phyloP scores from a whole-genome alignment of 345 rosid species.

The Lepidium aucheri region DNA sequence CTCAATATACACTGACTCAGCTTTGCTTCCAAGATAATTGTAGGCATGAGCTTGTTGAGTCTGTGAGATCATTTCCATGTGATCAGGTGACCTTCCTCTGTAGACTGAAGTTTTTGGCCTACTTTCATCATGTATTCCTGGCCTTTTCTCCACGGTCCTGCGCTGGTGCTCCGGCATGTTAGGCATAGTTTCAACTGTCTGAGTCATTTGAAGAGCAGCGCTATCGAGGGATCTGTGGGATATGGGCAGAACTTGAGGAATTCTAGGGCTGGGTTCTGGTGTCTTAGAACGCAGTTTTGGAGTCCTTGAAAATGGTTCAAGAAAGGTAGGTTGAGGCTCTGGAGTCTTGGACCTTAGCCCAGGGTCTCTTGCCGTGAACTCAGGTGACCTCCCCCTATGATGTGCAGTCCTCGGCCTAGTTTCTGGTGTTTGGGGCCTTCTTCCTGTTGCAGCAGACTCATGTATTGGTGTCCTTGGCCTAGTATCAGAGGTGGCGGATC shows the following conservation, averaged over 20 bases:
- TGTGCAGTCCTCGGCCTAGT: conserved; percentile 7
- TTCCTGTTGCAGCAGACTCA: conserved; percentile 10
- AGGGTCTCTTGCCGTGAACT: conserved; percentile 10
- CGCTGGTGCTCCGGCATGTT: conserved; percentile 2
- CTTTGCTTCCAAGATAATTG: conserved; percentile 11
- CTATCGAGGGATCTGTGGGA: conserved; percentile 19
- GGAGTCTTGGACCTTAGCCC: conserved; percentile 26
- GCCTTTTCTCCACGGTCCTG: neutral
- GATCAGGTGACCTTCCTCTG: conserved; percentile 10
- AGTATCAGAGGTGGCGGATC: neutral
- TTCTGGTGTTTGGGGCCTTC: conserved; percentile 26
- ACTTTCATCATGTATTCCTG: conserved; percentile 9
- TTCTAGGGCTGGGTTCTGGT: conserved; percentile 22
- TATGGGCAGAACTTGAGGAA: conserved; percentile 13
- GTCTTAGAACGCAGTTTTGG: conserved; percentile 18
- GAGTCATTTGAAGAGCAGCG: neutral
- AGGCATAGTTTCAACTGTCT: conserved; percentile 8
- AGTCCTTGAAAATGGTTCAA: conserved; percentile 1
- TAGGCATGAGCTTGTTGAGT: conserved; percentile 7
- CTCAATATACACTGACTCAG: conserved; percentile 14
- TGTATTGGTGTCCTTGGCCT: conserved; percentile 10
- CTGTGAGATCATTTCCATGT: conserved; percentile 7
- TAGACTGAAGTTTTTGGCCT: neutral
- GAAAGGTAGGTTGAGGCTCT: conserved; percentile 23
- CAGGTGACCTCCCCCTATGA: conserved; percentile 19